These are phyloP conservation scores for Mycena galericulata DNA, from an alignment of 768 basidiomycete genomes.

Conservation along the genomic window DNA sequence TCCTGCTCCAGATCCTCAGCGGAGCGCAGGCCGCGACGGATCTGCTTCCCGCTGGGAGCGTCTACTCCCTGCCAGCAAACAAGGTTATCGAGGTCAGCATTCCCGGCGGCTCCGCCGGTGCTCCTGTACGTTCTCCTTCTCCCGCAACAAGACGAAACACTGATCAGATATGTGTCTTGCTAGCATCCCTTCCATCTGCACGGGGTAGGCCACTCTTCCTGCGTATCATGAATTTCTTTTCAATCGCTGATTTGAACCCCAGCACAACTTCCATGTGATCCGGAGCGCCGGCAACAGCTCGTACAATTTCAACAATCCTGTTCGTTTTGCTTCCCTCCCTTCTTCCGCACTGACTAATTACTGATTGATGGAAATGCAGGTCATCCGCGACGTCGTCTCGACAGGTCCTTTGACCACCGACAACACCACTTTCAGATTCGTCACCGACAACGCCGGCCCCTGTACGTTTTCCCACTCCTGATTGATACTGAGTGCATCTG, in stretches of 20 bases:
- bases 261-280: conserved; percentile 46
- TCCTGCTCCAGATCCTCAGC: background rate
- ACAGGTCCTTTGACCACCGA: conserved; percentile 22
- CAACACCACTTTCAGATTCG: conserved; percentile 53
- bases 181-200: conserved; percentile 25
- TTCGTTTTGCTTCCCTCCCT: background rate
- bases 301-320: conserved; percentile 16
- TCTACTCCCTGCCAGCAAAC: background rate
- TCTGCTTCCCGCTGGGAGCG: background rate
- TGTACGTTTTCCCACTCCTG: background rate
- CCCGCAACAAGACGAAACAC: background rate
- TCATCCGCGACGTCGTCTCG: conserved; percentile 58
- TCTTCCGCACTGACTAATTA: background rate
- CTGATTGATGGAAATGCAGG: background rate
- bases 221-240: background rate
- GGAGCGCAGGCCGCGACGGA: background rate
- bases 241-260: background rate
- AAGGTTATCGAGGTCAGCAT: conserved; percentile 21
- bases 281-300: conserved; percentile 40
- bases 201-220: conserved; percentile 1
- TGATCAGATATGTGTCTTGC: background rate
- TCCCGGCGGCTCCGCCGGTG: conserved; percentile 9
- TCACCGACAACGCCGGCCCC: conserved; percentile 53
- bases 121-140: background rate
- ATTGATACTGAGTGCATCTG: background rate